Base-by-base conservation (phyloP, 352 stramenopile genomes). In the Blastocystis sp. region DNA sequence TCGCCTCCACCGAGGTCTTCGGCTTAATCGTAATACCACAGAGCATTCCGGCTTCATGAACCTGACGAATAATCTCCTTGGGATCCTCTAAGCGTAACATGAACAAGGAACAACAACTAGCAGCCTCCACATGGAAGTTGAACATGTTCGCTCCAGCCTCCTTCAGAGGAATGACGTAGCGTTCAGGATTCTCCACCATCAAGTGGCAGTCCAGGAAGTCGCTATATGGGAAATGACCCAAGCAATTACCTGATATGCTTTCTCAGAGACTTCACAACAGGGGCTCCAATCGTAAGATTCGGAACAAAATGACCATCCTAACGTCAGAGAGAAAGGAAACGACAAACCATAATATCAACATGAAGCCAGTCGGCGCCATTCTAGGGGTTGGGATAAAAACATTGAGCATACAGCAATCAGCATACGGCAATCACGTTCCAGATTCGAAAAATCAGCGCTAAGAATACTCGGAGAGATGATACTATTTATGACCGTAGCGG, bases 201-300 rank as follows among this genome's bases (percentile, higher is more conserved):
- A 98, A 94, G 90, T 98, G 95, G 89, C 93, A 97, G 89, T 98
- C 95, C 73, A 98, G 94, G 87, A 96, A 97, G 4, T 91, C 91
- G 38, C 81, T 84, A 88, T 53, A n/a, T n/a, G n/a, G n/a, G n/a
- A 88, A 87, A 44, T 78, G 4, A 78, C 48, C 7, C 24, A 0
- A 48, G 9, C 18, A 53, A 36, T 21, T 11, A 18, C 7, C 32
- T 21, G 11, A 92, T 94, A 87, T 96, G 92, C 73, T 90, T 88
- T 2, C 92, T 90, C 73, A 97, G 90, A 67, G 90, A 94, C 88
- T 96, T 94, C 89, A 98, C 96, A 34, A 98, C 93, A 4, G 94
- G 94, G 11, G 95, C 90, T 2, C 96, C 96, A 90, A 96, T 97
- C 32, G 93, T 96, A 78, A 98, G 94, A 88, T 97, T 97, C 64